phyloP scores from a whole-genome alignment of 2,329 filamentous ascomycete genomes.

The Botryosphaeria dothidea region DNA sequence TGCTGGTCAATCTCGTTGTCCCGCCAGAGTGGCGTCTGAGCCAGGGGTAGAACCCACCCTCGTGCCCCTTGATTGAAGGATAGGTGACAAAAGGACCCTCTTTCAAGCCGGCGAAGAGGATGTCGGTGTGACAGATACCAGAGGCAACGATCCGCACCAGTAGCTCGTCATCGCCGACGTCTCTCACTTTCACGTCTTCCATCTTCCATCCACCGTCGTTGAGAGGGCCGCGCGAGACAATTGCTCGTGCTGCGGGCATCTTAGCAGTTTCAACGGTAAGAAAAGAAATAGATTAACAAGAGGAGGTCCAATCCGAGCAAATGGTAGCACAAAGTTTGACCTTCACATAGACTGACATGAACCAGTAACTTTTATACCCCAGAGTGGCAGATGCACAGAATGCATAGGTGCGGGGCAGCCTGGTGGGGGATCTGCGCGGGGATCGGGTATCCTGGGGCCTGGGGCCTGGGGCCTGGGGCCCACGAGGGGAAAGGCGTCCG shows the following conservation, averaged over 20 bases:
- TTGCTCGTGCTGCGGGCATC: conserved; percentile 30
- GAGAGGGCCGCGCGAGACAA: conserved; percentile 40
- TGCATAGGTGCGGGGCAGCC: not conserved
- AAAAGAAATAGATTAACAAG: not conserved
- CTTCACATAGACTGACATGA: not conserved
- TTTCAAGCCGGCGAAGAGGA: conserved; percentile 46
- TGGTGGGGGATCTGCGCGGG: conserved; percentile 12
- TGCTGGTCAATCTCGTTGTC: no score
- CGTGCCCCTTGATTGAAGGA: conserved; percentile 55
- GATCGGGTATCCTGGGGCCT: not conserved
- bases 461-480: not conserved
- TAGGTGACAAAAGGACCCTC: conserved; percentile 39
- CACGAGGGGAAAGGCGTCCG: no score
- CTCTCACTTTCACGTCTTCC: conserved; percentile 38
- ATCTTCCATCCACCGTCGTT: conserved; percentile 41
- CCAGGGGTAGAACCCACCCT: conserved; percentile 39
- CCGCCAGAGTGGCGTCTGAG: no score
- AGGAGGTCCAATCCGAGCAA: not conserved
- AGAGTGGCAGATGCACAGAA: not conserved
- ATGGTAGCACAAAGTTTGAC: no score
- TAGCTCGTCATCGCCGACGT: conserved; percentile 49
- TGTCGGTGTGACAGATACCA: conserved; percentile 59
- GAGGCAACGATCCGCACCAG: conserved; percentile 56
- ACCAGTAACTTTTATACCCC: not conserved
- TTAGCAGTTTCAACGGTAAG: no score